Conservation (phyloP, 768 basidiomycete genomes). For the Boletus rufocinnamomeus region DNA sequence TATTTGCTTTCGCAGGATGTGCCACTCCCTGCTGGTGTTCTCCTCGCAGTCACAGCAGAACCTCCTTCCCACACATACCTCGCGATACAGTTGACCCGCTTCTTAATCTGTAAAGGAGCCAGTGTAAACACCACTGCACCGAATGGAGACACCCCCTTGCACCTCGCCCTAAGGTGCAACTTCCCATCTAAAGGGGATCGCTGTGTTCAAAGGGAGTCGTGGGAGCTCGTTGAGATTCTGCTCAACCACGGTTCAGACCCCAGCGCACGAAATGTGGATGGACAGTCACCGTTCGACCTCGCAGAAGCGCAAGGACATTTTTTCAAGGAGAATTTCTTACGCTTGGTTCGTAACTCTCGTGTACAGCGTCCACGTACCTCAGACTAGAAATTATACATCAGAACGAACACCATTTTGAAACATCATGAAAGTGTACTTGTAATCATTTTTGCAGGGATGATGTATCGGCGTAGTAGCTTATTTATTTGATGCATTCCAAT, state of each 20-base stretch:
- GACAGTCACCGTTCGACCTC: background rate
- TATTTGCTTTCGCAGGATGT: background rate
- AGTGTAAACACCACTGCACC: background rate
- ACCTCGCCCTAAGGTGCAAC: background rate
- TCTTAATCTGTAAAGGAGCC: background rate
- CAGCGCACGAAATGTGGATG: background rate
- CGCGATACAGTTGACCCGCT: background rate
- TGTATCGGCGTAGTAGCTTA: too few species aligned
- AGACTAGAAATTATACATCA: background rate
- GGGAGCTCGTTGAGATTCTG: background rate
- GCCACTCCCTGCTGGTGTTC: background rate
- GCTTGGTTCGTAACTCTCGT: background rate
- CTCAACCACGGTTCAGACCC: background rate
- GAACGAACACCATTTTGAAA: background rate
- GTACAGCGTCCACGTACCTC: background rate
- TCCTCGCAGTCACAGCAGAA: background rate
- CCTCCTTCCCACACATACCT: fast-evolving
- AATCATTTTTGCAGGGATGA: too few species aligned
- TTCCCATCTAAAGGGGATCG: background rate
- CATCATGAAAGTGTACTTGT: too few species aligned
- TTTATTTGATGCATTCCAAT: too few species aligned
- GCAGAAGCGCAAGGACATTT: background rate
- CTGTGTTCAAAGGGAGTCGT: background rate
- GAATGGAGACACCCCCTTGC: background rate
- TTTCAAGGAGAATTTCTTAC: background rate